Evolutionary conservation across 148 eudicot genomes (phyloP).

Genomic region (Heliosperma pusillum): DNA sequence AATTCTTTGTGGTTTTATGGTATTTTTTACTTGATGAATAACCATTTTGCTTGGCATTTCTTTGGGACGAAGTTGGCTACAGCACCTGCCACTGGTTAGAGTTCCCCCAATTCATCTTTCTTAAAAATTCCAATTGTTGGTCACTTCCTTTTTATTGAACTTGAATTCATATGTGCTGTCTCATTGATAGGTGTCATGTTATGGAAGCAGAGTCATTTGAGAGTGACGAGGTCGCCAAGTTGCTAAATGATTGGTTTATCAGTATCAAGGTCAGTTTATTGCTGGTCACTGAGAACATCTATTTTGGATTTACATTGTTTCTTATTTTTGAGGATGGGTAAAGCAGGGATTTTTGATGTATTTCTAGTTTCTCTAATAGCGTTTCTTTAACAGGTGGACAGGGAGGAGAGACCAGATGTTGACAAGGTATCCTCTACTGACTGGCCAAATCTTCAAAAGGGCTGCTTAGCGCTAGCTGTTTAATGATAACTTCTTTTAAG

Average conservation of each 20-base stretch:
- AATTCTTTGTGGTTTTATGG: slow-evolving; percentile 9
- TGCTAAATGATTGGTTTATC: slow-evolving; percentile 90
- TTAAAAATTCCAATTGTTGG: background rate
- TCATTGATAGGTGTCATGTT: slow-evolving; percentile 86
- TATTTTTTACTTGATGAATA: slow-evolving; percentile 18
- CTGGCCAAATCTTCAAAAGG: background rate
- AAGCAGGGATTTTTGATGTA: background rate
- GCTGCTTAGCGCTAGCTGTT: background rate
- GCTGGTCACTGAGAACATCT: background rate
- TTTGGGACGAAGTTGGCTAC: slow-evolving; percentile 71
- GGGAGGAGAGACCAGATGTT: slow-evolving; percentile 97
- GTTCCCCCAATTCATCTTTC: background rate
- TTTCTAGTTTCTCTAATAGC: background rate
- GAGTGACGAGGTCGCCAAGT: slow-evolving; percentile 76
- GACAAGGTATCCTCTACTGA: slow-evolving; percentile 58
- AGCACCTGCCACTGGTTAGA: slow-evolving; percentile 98
- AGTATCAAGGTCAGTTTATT: slow-evolving; percentile 72
- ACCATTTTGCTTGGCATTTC: slow-evolving; percentile 26
- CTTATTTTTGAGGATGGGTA: background rate
- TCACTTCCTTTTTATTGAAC: background rate
- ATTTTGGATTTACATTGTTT: background rate
- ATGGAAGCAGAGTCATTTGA: slow-evolving; percentile 99
- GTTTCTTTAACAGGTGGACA: slow-evolving; percentile 64
- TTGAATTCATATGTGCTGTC: background rate
- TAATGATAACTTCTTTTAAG: background rate